A percentile compares a stretch with the other conserved stretches of the same genome.
These are phyloP conservation scores for Thielaviopsis populi DNA, from an alignment of 2,329 filamentous ascomycete species.

Conservation along the genomic window DNA sequence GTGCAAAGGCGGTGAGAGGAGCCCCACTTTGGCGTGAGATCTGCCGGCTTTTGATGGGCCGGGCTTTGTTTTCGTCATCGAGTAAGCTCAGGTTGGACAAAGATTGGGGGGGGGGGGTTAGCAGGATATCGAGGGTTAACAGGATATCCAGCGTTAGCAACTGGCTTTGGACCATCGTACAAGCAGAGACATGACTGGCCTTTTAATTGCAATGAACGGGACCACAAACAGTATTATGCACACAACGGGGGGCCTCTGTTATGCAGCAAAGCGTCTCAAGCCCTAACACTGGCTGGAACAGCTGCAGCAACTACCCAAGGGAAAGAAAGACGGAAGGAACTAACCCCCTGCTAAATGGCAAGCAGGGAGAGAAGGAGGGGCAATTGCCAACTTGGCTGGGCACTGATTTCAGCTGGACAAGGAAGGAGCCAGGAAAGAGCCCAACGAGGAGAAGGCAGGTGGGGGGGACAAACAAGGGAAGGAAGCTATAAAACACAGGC, in stretches of 20 bases:
- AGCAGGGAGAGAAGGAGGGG: background rate
- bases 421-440: background rate
- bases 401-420: background rate
- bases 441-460: background rate
- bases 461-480: background rate
- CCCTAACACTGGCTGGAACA: background rate
- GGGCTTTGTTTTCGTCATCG: background rate
- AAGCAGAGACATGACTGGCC: background rate
- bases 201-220: background rate
- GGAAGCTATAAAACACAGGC: background rate
- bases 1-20: background rate
- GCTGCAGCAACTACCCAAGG: background rate
- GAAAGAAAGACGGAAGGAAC: background rate
- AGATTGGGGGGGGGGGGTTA: too few relatives aligned
- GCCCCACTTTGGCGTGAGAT: background rate
- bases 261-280: background rate
- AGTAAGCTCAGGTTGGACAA: background rate
- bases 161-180: background rate
- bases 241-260: background rate
- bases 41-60: background rate
- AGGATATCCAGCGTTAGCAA: too few relatives aligned
- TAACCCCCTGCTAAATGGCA: background rate
- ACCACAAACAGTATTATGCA: background rate
- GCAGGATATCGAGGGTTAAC: background rate
- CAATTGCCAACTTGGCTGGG: background rate